A percentile compares a stretch with the other conserved stretches of the same genome.
phyloP scores from a whole-genome alignment of 2,329 filamentous ascomycete species.

The Colletotrichum sp. region DNA sequence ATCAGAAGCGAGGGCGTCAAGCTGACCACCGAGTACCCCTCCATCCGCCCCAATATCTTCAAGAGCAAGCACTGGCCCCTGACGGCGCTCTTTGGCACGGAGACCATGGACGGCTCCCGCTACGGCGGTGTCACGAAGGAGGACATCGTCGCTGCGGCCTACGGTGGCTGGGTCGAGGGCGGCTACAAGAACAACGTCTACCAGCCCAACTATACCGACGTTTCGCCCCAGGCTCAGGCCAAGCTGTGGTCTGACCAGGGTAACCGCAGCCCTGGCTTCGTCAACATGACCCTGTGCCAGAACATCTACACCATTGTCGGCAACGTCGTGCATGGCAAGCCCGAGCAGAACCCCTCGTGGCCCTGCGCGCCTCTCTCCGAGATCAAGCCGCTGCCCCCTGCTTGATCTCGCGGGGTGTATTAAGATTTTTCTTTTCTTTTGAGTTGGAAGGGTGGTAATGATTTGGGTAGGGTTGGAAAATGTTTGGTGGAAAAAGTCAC shows the following conservation, averaged over 20 bases:
- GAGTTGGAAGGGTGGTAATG: background rate
- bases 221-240: slow-evolving; percentile 38
- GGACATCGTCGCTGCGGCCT: background rate
- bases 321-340: slow-evolving; percentile 26
- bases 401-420: background rate
- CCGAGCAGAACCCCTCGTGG: background rate
- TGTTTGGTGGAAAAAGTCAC: background rate
- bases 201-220: slow-evolving; percentile 26
- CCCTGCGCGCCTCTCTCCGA: background rate
- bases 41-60: background rate
- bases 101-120: background rate
- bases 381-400: background rate
- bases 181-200: background rate
- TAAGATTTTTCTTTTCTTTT: accelerated
- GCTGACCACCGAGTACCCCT: background rate
- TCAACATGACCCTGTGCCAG: slow-evolving; percentile 46
- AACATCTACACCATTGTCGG: slow-evolving; percentile 50
- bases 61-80: background rate
- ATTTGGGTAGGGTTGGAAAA: background rate
- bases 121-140: background rate
- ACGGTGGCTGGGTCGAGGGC: background rate
- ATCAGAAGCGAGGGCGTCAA: background rate
- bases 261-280: slow-evolving; percentile 45
- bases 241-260: slow-evolving; percentile 25
- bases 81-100: background rate